These are phyloP conservation scores for Coniochaeta ligniaria DNA, from an alignment of 2,329 filamentous ascomycete species.

Conservation along the genomic window DNA sequence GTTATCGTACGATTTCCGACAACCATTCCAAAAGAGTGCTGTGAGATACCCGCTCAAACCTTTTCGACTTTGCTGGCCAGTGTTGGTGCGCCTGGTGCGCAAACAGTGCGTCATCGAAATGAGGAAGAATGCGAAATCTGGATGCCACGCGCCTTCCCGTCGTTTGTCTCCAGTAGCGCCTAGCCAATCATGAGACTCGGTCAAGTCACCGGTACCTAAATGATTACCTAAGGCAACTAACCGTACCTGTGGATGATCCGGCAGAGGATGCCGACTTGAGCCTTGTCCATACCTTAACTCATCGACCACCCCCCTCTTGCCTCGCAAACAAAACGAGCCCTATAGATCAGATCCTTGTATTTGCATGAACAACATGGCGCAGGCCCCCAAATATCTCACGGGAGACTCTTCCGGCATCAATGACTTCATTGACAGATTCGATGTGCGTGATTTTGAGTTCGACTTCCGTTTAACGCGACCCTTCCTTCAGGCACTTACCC, in stretches of 20 bases:
- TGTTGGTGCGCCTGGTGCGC: neutral
- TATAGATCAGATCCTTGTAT: neutral
- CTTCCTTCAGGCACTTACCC: neutral
- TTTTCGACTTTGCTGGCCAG: neutral
- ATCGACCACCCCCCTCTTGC: neutral
- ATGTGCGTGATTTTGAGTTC: constrained; percentile 53
- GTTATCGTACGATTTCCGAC: neutral
- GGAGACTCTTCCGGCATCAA: constrained; percentile 71
- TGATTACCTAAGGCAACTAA: neutral
- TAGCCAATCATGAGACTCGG: neutral
- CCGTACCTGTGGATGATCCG: neutral
- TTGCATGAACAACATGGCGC: constrained; percentile 17
- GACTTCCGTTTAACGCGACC: neutral
- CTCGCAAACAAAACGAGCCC: neutral
- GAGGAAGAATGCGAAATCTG: neutral
- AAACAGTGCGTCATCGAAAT: neutral
- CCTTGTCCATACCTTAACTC: neutral
- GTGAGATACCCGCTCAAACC: neutral
- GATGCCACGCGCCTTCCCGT: neutral
- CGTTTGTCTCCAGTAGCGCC: neutral
- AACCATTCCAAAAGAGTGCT: neutral
- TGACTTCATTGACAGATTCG: constrained; percentile 82
- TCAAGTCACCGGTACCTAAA: too few species aligned
- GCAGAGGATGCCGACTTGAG: neutral
- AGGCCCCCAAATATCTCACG: constrained; percentile 60